A percentile compares a stretch with the other conserved stretches of the same genome.
Conservation (phyloP, 2,329 filamentous ascomycete genomes). For the Lachnellula cervina region DNA sequence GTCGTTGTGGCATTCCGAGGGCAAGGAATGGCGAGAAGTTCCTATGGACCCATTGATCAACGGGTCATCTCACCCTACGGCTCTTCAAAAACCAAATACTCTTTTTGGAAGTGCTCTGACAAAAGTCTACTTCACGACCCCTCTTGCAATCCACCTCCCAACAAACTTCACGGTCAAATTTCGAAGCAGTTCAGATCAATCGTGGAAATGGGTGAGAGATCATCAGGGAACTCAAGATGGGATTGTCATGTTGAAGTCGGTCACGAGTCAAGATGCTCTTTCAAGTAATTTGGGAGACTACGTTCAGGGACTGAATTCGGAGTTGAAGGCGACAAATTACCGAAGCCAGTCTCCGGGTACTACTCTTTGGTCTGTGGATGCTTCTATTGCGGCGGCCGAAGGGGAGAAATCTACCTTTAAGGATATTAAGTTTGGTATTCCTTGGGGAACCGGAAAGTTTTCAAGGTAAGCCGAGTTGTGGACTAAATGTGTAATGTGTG, state of each 20-base stretch:
- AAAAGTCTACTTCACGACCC: constrained; percentile 50
- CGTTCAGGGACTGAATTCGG: constrained; percentile 52
- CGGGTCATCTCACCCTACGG: constrained; percentile 38
- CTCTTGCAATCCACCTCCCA: constrained; percentile 43
- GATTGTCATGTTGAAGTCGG: constrained; percentile 48
- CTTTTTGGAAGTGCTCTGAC: constrained; percentile 29
- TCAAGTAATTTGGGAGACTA: constrained; percentile 38
- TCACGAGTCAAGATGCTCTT: constrained; percentile 22
- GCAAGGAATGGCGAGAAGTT: constrained; percentile 52
- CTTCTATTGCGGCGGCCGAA: constrained; percentile 49
- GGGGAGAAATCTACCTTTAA: constrained; percentile 54
- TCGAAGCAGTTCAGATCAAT: constrained; percentile 43
- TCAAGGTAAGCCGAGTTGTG: constrained; percentile 22
- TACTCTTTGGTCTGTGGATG: constrained; percentile 63
- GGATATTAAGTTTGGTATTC: constrained; percentile 29
- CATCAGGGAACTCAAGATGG: constrained; percentile 61
- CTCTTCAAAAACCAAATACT: constrained; percentile 41
- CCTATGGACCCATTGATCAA: constrained; percentile 31
- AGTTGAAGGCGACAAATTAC: constrained; percentile 49
- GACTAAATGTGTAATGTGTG: background rate
- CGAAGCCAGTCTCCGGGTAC: constrained; percentile 64
- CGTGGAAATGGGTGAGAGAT: constrained; percentile 69
- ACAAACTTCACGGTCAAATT: constrained; percentile 70
- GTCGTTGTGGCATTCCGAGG: constrained; percentile 65
- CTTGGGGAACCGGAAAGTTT: constrained; percentile 31